Base-by-base conservation (phyloP, 2,329 filamentous ascomycete genomes). In the Hypomyces rosellus region DNA sequence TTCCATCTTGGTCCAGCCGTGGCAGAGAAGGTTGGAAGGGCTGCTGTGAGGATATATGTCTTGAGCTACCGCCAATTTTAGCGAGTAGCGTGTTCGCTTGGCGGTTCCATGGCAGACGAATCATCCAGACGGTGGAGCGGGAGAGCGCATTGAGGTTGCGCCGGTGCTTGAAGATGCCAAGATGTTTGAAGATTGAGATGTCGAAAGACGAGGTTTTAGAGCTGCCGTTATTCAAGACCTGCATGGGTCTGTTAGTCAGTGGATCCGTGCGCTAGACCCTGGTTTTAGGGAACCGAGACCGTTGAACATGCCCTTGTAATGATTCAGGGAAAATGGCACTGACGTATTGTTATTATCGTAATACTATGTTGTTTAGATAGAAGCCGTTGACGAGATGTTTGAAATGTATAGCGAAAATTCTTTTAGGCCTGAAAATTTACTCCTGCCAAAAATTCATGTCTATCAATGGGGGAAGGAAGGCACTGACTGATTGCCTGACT, bases 61-160 rank as follows among this genome's bases (percentile, higher is more conserved):
- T 54, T 44, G 45, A 43, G 36, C 48, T 34, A 30, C 20, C 38
- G 41, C 45, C 34, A 16, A 46, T 54, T 30, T 48, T 48, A 36
- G 49, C 49, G 37, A 56, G 43, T 40, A 55, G 57, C 51, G 59
- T 59, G 54, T 52, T 55, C 44, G 58, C 49, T 49, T 50, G 52
- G 54, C 57, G 52, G 40, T 59, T 56, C 62, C 61, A 63, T 64
- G 48, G 56, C 30, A 54, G 60, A 53, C 61, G 56, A 49, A 60
- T 64, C 64, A 67, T 67, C 51, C 58, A 55, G 60, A 55, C 58
- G 55, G 44, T 25, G 30, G 30, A 38, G 25, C 25, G 40, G 15
- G n/a, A 42, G 30, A 45, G 22, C 34, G 44, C 51, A 53, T 53
- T 40, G 44, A 47, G 42, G 34, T 49, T 34, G 15, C 9, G 41